Evolutionary conservation across 805 yeast species (phyloP), one percentile per base, ranked within the genome.

Genomic region (Saccharomycopsis sp.): DNA sequence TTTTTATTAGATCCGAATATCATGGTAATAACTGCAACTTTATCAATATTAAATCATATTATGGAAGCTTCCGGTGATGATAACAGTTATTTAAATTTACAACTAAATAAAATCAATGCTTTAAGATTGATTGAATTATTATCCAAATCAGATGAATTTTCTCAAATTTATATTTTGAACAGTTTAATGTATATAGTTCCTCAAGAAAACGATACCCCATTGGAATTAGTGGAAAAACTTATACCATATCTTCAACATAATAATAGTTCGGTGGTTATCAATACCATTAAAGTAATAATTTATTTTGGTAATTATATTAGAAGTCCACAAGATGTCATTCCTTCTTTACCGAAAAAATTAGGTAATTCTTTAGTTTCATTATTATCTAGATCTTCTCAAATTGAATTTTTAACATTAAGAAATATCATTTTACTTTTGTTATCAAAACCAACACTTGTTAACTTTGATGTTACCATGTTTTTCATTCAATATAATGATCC

Each of bases 401-500:
- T 85, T 20, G 95, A 86, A 58, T 89, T 87, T 55, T 63, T 87
- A 34, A 81, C 80, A 1, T 63, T 88, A 48, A 66, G 96, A 54
- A 89, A 88, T 55, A 79, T 84, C 36, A 83, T 86, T 20, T 58
- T 87, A 25, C 59, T 88, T 28, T 66, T 88, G 21, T 64, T 86
- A 41, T 75, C 83, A 39, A 72, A 76, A 45, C 76, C 79, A 10
- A 66, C 70, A 18, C 61, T 86, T 41, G 59, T 76, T 31, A 59
- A 65, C 20, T 63, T 82, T 40, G 92, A 83, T 47, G 85, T 84
- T n/a, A 72, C 76, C 39, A 72, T 76, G 61, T 85, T 88, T 54
- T 87, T 85, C 59, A 79, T 92, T 60, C 76, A 76, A 44, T 83
- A 74, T 51, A 80, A 82, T 55, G 96, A 88, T 56, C 92, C 94